Base-by-base conservation (phyloP, 2,329 filamentous ascomycete species). In the Sporothrix variecibatus region DNA sequence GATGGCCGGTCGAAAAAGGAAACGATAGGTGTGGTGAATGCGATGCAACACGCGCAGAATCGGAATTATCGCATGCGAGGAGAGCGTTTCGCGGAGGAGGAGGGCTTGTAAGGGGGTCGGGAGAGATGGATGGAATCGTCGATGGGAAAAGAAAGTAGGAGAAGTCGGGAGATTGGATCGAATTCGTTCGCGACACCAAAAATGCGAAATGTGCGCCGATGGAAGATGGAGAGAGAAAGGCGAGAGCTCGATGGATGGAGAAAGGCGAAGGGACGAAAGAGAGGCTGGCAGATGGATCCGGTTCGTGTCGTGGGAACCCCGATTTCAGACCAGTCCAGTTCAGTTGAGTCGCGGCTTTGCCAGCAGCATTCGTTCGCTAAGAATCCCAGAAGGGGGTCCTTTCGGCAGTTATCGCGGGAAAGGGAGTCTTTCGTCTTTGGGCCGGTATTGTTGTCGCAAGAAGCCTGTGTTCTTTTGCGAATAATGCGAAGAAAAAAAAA, bases 41-140 rank as follows among this genome's bases (percentile, higher is more conserved):
- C n/a, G 53, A 11, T 31, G 53, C 17, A 43, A 43, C 71, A 67
- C 65, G 71, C 62, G 31, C 9, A 6, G 34, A 34, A 34, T 26
- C 28, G 40, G 58, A 31, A 34, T 70, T 72, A 72, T 74, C 68
- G 58, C 60, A 72, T 56, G 17, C 46, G 46, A 68, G 67, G 20
- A n/a, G 20, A 31, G 28, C 28, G 58, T 31, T 20, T 12, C n/a
- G 23, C n/a, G 51, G 51, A 56, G n/a, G 8, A 34, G 34, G 8
- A 34, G 34, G 34, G 34, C 23, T 51, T 17, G 64, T 28, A 43
- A 46, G 38, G 23, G 23, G 67, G 60, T 40, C 31, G 60, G 20
- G 67, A 20, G 34, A 34, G 3, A 40, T 43, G 60, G 56, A 31
- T 31, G 56, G 28, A 60, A 28, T 56, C 51, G 51, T 26, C 51